Conservation (phyloP, 306 rosid genomes). For the Pterocarpus santalinus region DNA sequence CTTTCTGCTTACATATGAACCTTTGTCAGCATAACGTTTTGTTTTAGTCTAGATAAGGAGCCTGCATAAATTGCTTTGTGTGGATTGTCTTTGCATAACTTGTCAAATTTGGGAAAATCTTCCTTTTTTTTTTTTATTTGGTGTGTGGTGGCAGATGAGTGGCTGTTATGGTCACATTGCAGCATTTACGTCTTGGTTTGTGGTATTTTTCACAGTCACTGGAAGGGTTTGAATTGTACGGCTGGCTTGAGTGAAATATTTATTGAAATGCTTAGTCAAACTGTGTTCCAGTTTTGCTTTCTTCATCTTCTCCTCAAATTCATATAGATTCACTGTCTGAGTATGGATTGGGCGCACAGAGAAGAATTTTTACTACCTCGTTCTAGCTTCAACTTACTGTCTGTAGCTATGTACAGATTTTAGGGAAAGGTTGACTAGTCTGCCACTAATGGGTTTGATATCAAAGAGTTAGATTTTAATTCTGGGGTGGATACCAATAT, state of each 20-base stretch:
- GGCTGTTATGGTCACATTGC: constrained; percentile 20
- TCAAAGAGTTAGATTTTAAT: neutral
- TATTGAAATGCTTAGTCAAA: constrained; percentile 5
- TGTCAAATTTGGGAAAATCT: constrained; percentile 8
- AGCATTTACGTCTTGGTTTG: constrained; percentile 4
- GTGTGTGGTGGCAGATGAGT: constrained; percentile 18
- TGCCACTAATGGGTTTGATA: neutral
- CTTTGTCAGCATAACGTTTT: constrained; percentile 18
- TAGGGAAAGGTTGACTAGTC: neutral
- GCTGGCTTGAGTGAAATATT: constrained; percentile 5
- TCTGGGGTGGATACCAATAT: neutral
- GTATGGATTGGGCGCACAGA: neutral
- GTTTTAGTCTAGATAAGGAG: constrained; percentile 41
- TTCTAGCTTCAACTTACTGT: neutral
- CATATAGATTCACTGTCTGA: neutral
- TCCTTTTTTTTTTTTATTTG: constrained; percentile 10
- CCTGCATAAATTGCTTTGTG: constrained; percentile 3
- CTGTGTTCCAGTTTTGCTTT: neutral
- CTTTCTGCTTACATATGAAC: constrained; percentile 22
- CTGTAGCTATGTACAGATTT: neutral
- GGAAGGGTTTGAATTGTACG: neutral
- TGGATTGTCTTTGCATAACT: neutral
- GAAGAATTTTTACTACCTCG: neutral
- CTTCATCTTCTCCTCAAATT: constrained; percentile 3
- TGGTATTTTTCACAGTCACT: neutral